Percentiles rank a stretch among this genome's conserved stretches.
Conservation (phyloP, 495 filamentous ascomycete genomes). For the Pyronema omphalodes region DNA sequence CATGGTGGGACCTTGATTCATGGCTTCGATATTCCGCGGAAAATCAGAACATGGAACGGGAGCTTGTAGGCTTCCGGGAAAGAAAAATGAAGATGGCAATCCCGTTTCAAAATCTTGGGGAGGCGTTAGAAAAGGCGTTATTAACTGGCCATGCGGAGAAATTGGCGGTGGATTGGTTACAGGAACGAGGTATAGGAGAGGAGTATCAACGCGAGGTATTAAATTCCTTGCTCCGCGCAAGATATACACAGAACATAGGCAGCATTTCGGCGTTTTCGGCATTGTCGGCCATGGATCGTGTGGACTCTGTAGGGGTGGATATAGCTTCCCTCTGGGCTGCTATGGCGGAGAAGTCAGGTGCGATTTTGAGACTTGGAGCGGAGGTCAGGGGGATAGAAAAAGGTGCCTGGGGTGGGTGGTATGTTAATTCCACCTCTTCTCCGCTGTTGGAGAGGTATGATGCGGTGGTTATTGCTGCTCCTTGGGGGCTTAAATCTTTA, state of each 20-base stretch:
- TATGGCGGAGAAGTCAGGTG: slow-evolving; percentile 48
- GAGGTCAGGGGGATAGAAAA: slow-evolving; percentile 41
- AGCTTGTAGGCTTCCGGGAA: background rate
- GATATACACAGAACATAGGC: slow-evolving; percentile 75
- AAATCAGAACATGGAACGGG: too few relatives aligned
- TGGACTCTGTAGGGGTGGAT: slow-evolving; percentile 71
- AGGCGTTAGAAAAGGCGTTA: background rate
- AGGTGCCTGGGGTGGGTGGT: slow-evolving; percentile 21
- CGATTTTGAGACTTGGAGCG: slow-evolving; percentile 44
- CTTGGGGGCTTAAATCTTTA: slow-evolving; percentile 53
- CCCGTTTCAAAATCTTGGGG: too few relatives aligned
- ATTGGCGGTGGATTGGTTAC: background rate
- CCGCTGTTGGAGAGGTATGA: slow-evolving; percentile 38
- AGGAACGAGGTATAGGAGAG: background rate
- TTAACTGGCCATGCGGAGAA: background rate
- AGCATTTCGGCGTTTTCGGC: slow-evolving; percentile 59
- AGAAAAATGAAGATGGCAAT: background rate
- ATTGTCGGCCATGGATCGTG: slow-evolving; percentile 38
- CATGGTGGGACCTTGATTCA: background rate
- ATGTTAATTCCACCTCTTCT: background rate
- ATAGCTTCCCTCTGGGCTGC: slow-evolving; percentile 84
- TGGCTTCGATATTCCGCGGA: too few relatives aligned
- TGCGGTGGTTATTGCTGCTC: slow-evolving; percentile 58
- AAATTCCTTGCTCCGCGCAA: slow-evolving; percentile 77
- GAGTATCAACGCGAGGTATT: slow-evolving; percentile 62